Evolutionary conservation across 192 early-diverging fungal species (phyloP).

Genomic region (Entomortierella parvispora): DNA sequence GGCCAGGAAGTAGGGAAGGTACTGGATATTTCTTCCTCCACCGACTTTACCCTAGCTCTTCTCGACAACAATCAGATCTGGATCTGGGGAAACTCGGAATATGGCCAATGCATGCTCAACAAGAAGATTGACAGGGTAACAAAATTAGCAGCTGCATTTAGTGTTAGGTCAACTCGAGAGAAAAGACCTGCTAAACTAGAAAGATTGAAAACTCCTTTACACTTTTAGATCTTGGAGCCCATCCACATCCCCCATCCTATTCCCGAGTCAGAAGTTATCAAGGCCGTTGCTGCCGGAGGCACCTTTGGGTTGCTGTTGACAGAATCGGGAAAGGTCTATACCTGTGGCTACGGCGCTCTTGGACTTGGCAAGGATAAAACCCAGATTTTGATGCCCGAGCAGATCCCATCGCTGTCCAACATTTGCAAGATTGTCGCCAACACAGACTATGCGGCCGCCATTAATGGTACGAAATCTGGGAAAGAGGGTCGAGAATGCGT

Average conservation of each 20-base stretch:
- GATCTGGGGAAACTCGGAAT: constrained; percentile 83
- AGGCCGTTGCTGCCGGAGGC: constrained; percentile 73
- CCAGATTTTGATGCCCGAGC: constrained; percentile 57
- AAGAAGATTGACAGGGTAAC: constrained; percentile 66
- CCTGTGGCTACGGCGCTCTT: constrained; percentile 75
- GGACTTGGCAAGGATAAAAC: constrained; percentile 59
- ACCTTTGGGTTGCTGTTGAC: constrained; percentile 59
- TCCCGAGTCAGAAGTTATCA: constrained; percentile 40
- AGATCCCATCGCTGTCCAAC: constrained; percentile 47
- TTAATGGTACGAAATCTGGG: constrained; percentile 59
- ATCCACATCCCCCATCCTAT: constrained; percentile 59
- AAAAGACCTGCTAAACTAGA: neutral
- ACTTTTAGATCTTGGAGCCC: constrained; percentile 64
- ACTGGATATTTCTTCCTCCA: constrained; percentile 65
- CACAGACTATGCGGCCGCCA: constrained; percentile 69
- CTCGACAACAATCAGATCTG: constrained; percentile 62
- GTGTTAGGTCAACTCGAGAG: too few relatives aligned
- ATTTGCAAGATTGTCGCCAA: constrained; percentile 64
- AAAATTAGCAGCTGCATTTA: too few relatives aligned
- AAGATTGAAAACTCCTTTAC: neutral
- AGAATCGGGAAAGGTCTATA: constrained; percentile 65
- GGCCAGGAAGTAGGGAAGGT: constrained; percentile 44
- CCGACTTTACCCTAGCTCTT: constrained; percentile 75
- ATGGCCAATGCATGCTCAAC: constrained; percentile 76
- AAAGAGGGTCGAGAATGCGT: too few relatives aligned